Evolutionary conservation across 768 basidiomycete genomes (phyloP).

Genomic region (Dioszegia hungarica): DNA sequence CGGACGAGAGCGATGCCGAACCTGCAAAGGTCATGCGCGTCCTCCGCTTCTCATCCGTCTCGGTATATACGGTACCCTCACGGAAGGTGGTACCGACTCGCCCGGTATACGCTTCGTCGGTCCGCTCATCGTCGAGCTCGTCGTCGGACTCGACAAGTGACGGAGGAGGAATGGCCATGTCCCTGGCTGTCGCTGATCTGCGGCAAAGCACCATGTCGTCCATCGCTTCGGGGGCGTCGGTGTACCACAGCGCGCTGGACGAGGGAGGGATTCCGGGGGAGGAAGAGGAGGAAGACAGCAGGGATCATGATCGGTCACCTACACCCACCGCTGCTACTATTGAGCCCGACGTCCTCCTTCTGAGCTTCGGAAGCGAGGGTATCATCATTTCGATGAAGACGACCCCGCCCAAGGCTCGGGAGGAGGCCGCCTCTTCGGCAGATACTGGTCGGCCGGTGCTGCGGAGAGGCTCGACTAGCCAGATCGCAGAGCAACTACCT

Average conservation of each 20-base stretch:
- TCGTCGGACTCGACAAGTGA: slow-evolving; percentile 11
- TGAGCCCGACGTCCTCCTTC: slow-evolving; percentile 41
- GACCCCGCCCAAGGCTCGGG: slow-evolving; percentile 42
- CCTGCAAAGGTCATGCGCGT: slow-evolving; percentile 11
- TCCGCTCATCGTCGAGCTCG: slow-evolving; percentile 12
- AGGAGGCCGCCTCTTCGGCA: background rate
- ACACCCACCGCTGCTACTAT: slow-evolving; percentile 19
- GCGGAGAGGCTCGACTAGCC: background rate
- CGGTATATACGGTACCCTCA: slow-evolving; percentile 21
- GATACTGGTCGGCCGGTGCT: background rate
- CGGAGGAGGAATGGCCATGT: slow-evolving; percentile 48
- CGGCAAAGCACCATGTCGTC: slow-evolving; percentile 35
- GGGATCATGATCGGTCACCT: slow-evolving; percentile 12
- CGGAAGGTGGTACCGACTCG: background rate
- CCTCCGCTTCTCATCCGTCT: slow-evolving; percentile 18
- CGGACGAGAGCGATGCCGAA: slow-evolving; percentile 19
- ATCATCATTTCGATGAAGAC: slow-evolving; percentile 59
- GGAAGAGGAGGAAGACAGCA: background rate
- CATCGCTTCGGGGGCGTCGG: slow-evolving; percentile 19
- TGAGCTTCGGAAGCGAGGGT: slow-evolving; percentile 64
- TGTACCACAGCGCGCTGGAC: slow-evolving; percentile 15
- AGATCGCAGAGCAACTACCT: background rate
- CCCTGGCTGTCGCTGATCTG: slow-evolving; percentile 49
- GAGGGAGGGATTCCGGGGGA: background rate
- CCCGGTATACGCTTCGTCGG: background rate